Percentiles rank a stretch among this genome's conserved stretches.
These are phyloP conservation scores for Pseudocercospora macadamiae DNA, from an alignment of 2,329 filamentous ascomycete species.

Conservation along the genomic window DNA sequence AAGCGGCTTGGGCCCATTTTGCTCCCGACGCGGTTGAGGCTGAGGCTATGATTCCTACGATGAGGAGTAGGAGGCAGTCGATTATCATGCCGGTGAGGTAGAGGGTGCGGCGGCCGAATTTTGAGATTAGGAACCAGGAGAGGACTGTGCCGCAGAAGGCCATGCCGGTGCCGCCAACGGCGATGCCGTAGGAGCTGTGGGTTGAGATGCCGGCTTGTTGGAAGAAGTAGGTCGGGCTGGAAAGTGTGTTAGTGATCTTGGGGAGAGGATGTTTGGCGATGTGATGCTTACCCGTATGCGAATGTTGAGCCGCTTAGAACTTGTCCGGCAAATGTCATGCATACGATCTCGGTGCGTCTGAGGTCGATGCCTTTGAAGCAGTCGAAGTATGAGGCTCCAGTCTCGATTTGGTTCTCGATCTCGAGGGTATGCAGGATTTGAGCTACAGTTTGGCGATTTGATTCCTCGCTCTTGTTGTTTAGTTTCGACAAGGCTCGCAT, in stretches of 20 bases:
- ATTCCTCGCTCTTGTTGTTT: conserved; percentile 24
- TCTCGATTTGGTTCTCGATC: conserved; percentile 40
- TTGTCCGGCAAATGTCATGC: conserved; percentile 44
- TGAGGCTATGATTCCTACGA: conserved; percentile 31
- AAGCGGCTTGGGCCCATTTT: conserved; percentile 40
- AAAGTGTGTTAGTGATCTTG: background rate
- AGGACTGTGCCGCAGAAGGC: conserved; percentile 37
- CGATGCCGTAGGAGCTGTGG: conserved; percentile 30
- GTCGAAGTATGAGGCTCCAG: conserved; percentile 38
- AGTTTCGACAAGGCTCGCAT: conserved; percentile 34
- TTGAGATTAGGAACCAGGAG: conserved; percentile 38
- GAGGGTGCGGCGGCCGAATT: conserved; percentile 41
- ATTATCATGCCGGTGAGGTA: conserved; percentile 35
- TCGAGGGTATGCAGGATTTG: conserved; percentile 39
- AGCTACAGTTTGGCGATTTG: conserved; percentile 37
- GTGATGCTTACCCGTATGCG: conserved; percentile 11
- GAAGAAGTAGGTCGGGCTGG: conserved; percentile 38
- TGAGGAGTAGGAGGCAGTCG: conserved; percentile 35
- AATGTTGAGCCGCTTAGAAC: conserved; percentile 37
- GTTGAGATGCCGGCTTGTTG: conserved; percentile 40
- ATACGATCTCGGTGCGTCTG: conserved; percentile 45
- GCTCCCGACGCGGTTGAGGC: conserved; percentile 24
- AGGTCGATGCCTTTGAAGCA: conserved; percentile 45
- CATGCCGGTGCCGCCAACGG: conserved; percentile 27
- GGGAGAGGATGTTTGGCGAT: background rate